Percentiles rank a stretch among this genome's conserved stretches.
Evolutionary conservation across 129 eudicot species (phyloP).

Genomic region (sunflower (Helianthus annuus)): HanXRQr2.0-SUNRISE NC_035449.2:171593777-171594276

Average conservation of each 20-base stretch:
- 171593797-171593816: background rate
- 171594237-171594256: slow-evolving; percentile 80
- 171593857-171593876: background rate
- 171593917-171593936: background rate
- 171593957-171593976: background rate
- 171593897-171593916: background rate
- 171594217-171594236: slow-evolving; percentile 67
- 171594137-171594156: slow-evolving; percentile 58
- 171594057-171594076: slow-evolving; percentile 6
- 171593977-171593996: background rate
- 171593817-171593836: background rate
- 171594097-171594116: slow-evolving; percentile 72
- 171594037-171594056: slow-evolving; percentile 2
- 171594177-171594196: slow-evolving; percentile 62
- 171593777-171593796: slow-evolving; percentile 25
- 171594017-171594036: slow-evolving; percentile 1
- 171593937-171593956: background rate
- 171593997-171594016: background rate
- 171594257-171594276: slow-evolving; percentile 82
- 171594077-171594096: slow-evolving; percentile 56
- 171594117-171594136: slow-evolving; percentile 66
- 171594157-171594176: slow-evolving; percentile 51
- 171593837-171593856: background rate
- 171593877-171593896: background rate
- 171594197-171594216: slow-evolving; percentile 82